Base-by-base conservation (phyloP, 1,139 yeast genomes). In the Suhomyces atakaporum region DNA sequence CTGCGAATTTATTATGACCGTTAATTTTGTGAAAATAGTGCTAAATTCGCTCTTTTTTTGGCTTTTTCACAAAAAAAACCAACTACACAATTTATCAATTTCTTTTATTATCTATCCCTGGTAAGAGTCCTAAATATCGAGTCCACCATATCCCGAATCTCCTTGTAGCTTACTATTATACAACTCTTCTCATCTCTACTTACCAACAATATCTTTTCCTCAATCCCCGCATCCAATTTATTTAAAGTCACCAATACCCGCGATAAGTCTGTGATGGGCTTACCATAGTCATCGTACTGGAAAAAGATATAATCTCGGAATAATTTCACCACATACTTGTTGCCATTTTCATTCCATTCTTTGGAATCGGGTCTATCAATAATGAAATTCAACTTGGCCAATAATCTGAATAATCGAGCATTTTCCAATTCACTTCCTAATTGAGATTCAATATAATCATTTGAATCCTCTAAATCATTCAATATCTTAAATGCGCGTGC, bases 191-290 rank as follows among this genome's bases (percentile, higher is more conserved):
- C 96, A 57, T 90, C 96, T 12, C 84, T 75, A 20, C 94, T 82
- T 5, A 88, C 86, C 42, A 92, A 71, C 55, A 89, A 66, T 18
- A 92, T 63, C 51, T 78, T 81, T 58, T 92, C 98, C 35, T 87
- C 92, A 30, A 84, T 75, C 1, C 97, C 98, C 10, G 94, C 95
- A 58, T 94, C 99, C 42, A 92, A 68, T 60, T 92, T 92, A 63
- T 92, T 92, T 51, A 92, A 66, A 48, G 84, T 78, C 35, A 78
- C 69, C 45, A 94, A 66, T 3, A 90, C 94, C 56, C 89, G 88
- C 2, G 90, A 82, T 49, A 92, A 68, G 60, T 94, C 97, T 39
- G 88, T 67, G 3, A 82, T 77, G 2, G 96, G 89, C 50, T 76
- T 75, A 12, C 96, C 96, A 23, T 63, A 62, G 36, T 84, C 94